Evolutionary conservation across 345 rosid genomes (phyloP), one percentile per base, ranked within the genome.

Genomic region (Ceriops decandra): DNA sequence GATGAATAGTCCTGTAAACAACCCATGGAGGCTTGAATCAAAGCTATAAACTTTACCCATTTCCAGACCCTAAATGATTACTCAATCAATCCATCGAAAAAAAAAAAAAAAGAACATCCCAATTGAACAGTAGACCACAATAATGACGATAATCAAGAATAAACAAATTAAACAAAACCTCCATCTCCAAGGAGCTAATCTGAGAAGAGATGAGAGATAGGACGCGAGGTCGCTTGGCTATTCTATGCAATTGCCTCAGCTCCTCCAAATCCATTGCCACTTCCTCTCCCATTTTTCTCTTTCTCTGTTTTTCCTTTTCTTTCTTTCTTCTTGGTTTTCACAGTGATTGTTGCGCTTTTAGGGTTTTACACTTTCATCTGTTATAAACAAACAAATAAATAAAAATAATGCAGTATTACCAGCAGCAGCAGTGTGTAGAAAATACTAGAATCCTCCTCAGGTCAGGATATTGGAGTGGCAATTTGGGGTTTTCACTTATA

Each of bases 161-260:
- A n/a, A 1, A 21, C 7, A 1, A 64, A 27, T 1, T 33, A 35
- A 51, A 9, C 2, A 5, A 2, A 26, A 57, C 91, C 96, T 42
- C 49, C 97, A 87, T 91, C 69, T 89, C 96, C 79, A 95, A 69
- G 73, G 70, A 82, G 38, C 57, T 57, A 68, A 91, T 90, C 80
- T 91, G 89, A 31, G 95, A 78, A 52, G 80, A 63, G 67, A 95
- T 80, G 60, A 95, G 78, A 68, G 83, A 83, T 58, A 87, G 71
- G 52, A 87, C 80, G 5, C 88, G 85, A 62, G 93, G 96, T 57
- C 97, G 83, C 80, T 95, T 91, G 15, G 95, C 93, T 57, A 87
- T 53, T 81, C 72, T 84, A 63, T 85, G 90, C 19, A 95, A 82
- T 19, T 88, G 86, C 72, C 62, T 88, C 0, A 95, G 88, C 82